Evolutionary conservation across 306 rosid genomes (phyloP).

Genomic region (Carpinus viminea): DNA sequence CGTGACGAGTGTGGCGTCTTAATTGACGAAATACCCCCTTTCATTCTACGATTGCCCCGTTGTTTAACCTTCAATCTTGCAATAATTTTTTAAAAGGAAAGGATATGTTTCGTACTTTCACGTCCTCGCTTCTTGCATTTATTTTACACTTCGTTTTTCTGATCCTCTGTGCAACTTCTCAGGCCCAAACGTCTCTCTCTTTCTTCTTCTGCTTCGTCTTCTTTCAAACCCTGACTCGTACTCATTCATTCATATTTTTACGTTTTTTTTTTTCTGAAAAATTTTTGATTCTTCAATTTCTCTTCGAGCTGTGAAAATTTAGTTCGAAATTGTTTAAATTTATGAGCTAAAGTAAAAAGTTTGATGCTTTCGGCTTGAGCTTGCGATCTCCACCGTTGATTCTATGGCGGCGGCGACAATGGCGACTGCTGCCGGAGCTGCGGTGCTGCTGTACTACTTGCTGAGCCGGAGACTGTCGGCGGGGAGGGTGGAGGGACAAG

Average conservation of each 20-base stretch:
- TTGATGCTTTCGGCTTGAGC: background rate
- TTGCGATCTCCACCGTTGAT: constrained; percentile 18
- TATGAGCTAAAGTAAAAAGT: constrained; percentile 2
- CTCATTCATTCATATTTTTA: background rate
- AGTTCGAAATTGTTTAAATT: background rate
- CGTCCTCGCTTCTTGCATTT: background rate
- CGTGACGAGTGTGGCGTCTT: background rate
- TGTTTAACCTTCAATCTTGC: background rate
- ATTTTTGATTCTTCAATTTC: constrained; percentile 8
- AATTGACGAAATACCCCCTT: constrained; percentile 5
- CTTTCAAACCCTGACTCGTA: background rate
- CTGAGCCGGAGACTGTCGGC: constrained; percentile 50
- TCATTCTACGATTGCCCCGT: background rate
- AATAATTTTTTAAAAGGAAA: background rate
- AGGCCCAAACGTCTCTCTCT: background rate
- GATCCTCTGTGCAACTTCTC: background rate
- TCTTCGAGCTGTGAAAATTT: background rate
- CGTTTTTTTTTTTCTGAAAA: background rate
- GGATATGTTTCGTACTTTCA: background rate
- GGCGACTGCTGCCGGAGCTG: constrained; percentile 97
- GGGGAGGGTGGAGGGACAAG: constrained; percentile 40
- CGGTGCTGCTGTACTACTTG: constrained; percentile 62
- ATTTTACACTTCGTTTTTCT: background rate
- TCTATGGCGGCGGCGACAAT: constrained; percentile 90
- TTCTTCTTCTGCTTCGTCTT: background rate